phyloP scores from a whole-genome alignment of 805 yeast species.

The Wickerhamomyces chaumierensis region DNA sequence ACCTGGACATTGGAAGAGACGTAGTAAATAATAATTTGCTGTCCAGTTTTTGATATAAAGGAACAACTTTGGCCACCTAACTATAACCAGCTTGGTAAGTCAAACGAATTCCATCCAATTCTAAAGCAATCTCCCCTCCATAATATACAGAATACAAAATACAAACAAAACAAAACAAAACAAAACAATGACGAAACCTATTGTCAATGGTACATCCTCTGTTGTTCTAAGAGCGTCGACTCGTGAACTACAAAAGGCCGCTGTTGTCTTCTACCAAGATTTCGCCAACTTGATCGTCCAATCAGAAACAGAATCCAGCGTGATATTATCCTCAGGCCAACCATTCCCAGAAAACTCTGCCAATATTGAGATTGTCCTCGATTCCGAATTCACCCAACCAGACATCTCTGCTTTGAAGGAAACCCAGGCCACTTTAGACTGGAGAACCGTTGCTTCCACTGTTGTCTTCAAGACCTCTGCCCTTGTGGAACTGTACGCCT shows the following conservation, averaged over 20 bases:
- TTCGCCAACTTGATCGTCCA: constrained; percentile 27
- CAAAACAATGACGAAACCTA: constrained; percentile 16
- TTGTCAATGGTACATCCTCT: constrained; percentile 48
- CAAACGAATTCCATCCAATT: no score
- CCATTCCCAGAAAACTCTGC: constrained; percentile 19
- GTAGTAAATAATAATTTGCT: neutral
- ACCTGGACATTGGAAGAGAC: neutral
- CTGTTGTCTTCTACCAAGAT: constrained; percentile 47
- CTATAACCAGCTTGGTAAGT: no score
- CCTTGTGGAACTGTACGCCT: constrained; percentile 17
- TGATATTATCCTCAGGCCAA: constrained; percentile 22
- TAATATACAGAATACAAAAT: no score
- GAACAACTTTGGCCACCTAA: neutral
- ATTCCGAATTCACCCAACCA: constrained; percentile 11
- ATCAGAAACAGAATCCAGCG: constrained; percentile 5
- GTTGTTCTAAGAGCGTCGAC: constrained; percentile 43
- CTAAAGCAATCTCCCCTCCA: no score
- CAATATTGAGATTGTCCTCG: constrained; percentile 18
- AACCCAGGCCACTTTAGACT: constrained; percentile 26
- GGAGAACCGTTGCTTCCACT: constrained; percentile 36
- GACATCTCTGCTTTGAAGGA: constrained; percentile 19
- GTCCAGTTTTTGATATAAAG: no score
- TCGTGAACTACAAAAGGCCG: constrained; percentile 27
- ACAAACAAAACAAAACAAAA: neutral
- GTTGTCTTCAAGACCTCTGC: constrained; percentile 24